Conservation (phyloP, 345 rosid genomes). For the Melaleuca alternifolia region DNA sequence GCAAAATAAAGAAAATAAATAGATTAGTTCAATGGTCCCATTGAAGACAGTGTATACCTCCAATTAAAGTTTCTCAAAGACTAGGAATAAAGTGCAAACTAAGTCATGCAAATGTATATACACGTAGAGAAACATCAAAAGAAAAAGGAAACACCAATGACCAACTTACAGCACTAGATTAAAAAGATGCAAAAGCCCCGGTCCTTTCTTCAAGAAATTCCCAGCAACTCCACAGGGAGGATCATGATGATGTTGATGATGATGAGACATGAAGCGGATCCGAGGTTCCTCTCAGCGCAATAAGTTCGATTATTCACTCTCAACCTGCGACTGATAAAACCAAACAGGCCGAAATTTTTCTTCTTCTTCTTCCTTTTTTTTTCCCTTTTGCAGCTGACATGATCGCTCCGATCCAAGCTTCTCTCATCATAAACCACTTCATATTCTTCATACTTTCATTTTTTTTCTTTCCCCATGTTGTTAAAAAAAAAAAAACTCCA, state of each 20-base stretch:
- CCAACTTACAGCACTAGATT: constrained; percentile 19
- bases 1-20: constrained; percentile 1
- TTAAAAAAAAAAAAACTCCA: not conserved
- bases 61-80: constrained; percentile 8
- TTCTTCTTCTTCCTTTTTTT: constrained; percentile 24
- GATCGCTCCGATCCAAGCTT: constrained; percentile 42
- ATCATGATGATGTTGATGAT: not conserved
- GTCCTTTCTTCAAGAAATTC: not conserved
- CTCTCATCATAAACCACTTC: constrained; percentile 13
- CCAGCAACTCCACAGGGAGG: not conserved
- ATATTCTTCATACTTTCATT: not conserved
- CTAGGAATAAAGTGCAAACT: constrained; percentile 1
- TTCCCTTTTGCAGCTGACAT: constrained; percentile 46
- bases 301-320: not conserved
- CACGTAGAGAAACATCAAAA: constrained; percentile 4
- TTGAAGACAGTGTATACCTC: constrained; percentile 13
- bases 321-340: constrained; percentile 26
- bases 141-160: not conserved
- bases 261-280: constrained; percentile 74
- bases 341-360: constrained; percentile 24
- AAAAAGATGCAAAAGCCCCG: constrained; percentile 20
- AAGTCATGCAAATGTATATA: constrained; percentile 19
- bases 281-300: constrained; percentile 91
- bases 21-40: constrained; percentile 3
- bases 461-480: not conserved